Evolutionary conservation across 495 filamentous ascomycete genomes (phyloP).

Genomic region (Talaromyces nanjingensis): DNA sequence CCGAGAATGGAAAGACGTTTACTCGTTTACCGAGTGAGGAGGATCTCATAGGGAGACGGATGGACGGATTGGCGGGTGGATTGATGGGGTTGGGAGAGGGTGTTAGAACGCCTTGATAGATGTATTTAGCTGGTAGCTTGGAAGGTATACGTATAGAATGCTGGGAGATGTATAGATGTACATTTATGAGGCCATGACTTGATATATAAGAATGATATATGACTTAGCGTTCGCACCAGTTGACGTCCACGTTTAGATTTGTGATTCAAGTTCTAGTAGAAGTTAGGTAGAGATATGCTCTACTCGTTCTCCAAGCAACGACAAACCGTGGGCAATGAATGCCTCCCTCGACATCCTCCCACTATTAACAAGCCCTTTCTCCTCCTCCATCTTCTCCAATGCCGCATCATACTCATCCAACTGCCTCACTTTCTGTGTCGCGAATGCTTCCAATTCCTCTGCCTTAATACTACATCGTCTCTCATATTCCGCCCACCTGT

Average conservation of each 20-base stretch:
- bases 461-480: constrained; percentile 13
- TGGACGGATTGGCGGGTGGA: constrained; percentile 74
- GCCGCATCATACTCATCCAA: constrained; percentile 22
- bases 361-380: constrained; percentile 19
- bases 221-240: too few relatives aligned
- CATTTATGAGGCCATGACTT: neutral
- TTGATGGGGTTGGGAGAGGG: constrained; percentile 61
- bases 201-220: neutral
- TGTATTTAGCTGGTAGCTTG: neutral
- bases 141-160: neutral
- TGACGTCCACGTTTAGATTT: too few relatives aligned
- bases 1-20: constrained; percentile 21
- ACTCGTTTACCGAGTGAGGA: constrained; percentile 75
- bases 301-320: too few relatives aligned
- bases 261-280: too few relatives aligned
- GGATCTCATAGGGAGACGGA: constrained; percentile 74
- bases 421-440: constrained; percentile 15
- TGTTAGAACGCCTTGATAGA: constrained; percentile 26
- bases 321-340: too few relatives aligned
- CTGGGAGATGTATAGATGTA: too few relatives aligned
- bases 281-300: too few relatives aligned
- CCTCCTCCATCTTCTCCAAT: constrained; percentile 21
- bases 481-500: constrained; percentile 19
- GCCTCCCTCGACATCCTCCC: constrained; percentile 22
- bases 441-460: constrained; percentile 15